phyloP scores from a whole-genome alignment of 768 basidiomycete genomes.

The Rhodocollybia butyracea region DNA sequence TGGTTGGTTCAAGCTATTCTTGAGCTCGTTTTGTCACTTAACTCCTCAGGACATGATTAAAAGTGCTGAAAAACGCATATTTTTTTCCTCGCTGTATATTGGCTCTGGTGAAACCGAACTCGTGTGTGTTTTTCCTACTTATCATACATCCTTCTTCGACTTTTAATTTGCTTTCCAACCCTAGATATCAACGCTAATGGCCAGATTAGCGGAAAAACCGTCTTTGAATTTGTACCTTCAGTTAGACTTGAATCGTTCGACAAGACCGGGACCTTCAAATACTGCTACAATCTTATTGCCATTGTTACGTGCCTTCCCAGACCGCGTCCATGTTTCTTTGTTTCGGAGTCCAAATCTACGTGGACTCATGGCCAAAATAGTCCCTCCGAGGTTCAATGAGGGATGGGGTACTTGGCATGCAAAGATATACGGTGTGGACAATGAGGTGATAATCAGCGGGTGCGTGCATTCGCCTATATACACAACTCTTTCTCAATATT shows the following conservation, averaged over 20 bases:
- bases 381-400: conserved; percentile 94
- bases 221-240: conserved; percentile 66
- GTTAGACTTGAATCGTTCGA: conserved; percentile 79
- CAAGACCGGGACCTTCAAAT: conserved; percentile 69
- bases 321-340: conserved; percentile 72
- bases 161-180: neutral
- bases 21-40: neutral
- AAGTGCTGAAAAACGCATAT: conserved; percentile 75
- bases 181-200: conserved; percentile 70
- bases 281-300: conserved; percentile 69
- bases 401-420: conserved; percentile 99
- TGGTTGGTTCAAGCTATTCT: conserved; percentile 41
- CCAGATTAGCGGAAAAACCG: conserved; percentile 56
- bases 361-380: conserved; percentile 67
- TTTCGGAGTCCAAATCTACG: conserved; percentile 87
- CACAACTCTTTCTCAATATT: neutral
- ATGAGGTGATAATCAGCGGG: conserved; percentile 93
- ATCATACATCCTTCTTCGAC: conserved; percentile 1
- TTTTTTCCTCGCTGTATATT: conserved; percentile 89
- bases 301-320: conserved; percentile 52
- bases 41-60: conserved; percentile 64
- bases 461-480: conserved; percentile 28
- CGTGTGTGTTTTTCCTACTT: conserved; percentile 43
- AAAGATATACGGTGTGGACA: conserved; percentile 92
- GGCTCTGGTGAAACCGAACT: conserved; percentile 76